Evolutionary conservation across 805 yeast genomes (phyloP).

Genomic region (Schwanniomyces pseudopolymorphus): DNA sequence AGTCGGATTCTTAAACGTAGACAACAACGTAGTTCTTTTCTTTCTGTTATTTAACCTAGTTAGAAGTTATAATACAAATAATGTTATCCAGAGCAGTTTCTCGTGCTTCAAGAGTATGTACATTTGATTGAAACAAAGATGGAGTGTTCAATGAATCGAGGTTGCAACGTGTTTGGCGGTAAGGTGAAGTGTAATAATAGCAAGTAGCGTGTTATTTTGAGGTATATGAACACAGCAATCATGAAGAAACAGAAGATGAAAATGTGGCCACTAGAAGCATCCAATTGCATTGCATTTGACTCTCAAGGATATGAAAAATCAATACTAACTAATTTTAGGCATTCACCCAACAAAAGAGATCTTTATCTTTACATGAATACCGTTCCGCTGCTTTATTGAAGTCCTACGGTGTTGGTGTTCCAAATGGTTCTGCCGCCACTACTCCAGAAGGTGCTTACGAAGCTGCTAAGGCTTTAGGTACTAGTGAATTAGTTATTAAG

Average conservation of each 20-base stretch:
- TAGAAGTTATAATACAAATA: slow-evolving; percentile 4
- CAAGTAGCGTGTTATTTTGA: background rate
- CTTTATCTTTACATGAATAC: slow-evolving; percentile 90
- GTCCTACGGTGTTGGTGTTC: slow-evolving; percentile 85
- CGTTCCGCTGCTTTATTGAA: slow-evolving; percentile 88
- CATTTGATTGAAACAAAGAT: background rate
- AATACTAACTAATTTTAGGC: slow-evolving; percentile 22
- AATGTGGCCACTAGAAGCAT: background rate
- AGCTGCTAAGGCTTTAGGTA: slow-evolving; percentile 72
- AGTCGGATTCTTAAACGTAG: slow-evolving; percentile 1
- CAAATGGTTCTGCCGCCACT: slow-evolving; percentile 86
- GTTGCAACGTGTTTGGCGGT: background rate
- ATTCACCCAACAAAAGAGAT: slow-evolving; percentile 50
- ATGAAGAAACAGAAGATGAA: background rate
- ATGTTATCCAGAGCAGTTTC: slow-evolving; percentile 45
- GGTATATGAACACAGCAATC: background rate
- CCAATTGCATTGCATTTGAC: background rate
- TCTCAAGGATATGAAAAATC: background rate
- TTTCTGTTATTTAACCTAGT: background rate
- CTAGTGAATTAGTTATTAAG: slow-evolving; percentile 87
- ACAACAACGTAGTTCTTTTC: slow-evolving; percentile 2
- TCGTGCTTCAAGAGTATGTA: slow-evolving; percentile 45
- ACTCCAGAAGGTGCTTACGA: slow-evolving; percentile 86
- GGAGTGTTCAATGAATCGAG: background rate
- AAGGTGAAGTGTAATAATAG: background rate